A percentile compares a stretch with the other conserved stretches of the same genome.
Conservation (phyloP, 352 stramenopile species). For the Globisporangium perplexum region DNA sequence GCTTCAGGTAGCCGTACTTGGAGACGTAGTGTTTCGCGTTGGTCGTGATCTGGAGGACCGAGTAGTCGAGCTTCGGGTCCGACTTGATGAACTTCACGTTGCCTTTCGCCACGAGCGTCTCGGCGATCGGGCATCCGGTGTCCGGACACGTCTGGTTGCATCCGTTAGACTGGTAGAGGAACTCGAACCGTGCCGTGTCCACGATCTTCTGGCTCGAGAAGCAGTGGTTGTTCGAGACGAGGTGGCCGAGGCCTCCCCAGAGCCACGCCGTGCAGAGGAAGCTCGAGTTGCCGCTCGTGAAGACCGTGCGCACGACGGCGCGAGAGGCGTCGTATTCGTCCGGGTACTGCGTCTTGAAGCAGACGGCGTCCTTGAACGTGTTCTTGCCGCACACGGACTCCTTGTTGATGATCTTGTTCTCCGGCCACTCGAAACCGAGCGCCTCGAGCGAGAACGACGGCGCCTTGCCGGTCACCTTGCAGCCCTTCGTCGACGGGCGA, state of each 20-base stretch:
- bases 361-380: slow-evolving; percentile 23
- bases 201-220: slow-evolving; percentile 24
- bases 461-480: background rate
- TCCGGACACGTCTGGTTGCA: background rate
- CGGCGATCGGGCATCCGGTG: slow-evolving; percentile 5
- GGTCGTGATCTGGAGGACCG: slow-evolving; percentile 20
- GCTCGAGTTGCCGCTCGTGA: slow-evolving; percentile 6
- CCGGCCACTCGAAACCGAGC: slow-evolving; percentile 15
- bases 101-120: slow-evolving; percentile 15
- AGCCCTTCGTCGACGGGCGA: slow-evolving; percentile 15
- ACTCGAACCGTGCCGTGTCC: slow-evolving; percentile 13
- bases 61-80: slow-evolving; percentile 21
- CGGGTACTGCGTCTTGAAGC: slow-evolving; percentile 19
- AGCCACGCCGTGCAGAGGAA: slow-evolving; percentile 24
- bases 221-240: slow-evolving; percentile 50
- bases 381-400: slow-evolving; percentile 22
- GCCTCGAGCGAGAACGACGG: background rate
- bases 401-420: slow-evolving; percentile 15
- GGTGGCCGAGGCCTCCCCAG: slow-evolving; percentile 28
- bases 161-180: background rate
- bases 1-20: slow-evolving; percentile 24
- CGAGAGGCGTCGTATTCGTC: slow-evolving; percentile 5
- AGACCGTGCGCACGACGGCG: slow-evolving; percentile 18
- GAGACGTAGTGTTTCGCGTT: slow-evolving; percentile 14
- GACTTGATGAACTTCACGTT: slow-evolving; percentile 25